Evolutionary conservation across 2,329 filamentous ascomycete genomes (phyloP).

Genomic region (Talaromyces marneffei): DNA sequence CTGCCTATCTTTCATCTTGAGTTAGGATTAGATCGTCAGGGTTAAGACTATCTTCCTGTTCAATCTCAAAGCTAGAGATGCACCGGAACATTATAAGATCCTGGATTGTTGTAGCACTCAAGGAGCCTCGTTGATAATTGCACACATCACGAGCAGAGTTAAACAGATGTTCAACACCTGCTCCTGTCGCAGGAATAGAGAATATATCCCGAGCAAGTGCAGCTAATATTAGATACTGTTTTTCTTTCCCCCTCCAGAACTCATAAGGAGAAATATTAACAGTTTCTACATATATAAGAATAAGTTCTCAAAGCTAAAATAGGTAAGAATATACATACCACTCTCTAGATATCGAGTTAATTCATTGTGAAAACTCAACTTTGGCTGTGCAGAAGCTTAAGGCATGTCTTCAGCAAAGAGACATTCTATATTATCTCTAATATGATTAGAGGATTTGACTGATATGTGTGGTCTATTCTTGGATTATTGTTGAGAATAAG

Average conservation of each 20-base stretch:
- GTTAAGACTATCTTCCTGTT: background rate
- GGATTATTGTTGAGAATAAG: background rate
- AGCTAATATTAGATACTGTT: slow-evolving; percentile 3
- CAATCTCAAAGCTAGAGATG: slow-evolving; percentile 6
- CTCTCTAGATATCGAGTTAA: slow-evolving; percentile 14
- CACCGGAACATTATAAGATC: slow-evolving; percentile 13
- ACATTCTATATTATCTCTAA: no score
- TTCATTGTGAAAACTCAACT: no score
- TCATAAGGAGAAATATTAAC: background rate
- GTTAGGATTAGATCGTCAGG: background rate
- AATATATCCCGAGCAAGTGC: slow-evolving; percentile 2
- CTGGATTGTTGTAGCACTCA: no score
- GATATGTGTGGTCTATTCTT: background rate
- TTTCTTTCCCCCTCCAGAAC: background rate
- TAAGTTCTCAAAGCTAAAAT: background rate
- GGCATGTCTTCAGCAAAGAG: no score
- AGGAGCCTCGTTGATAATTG: slow-evolving; percentile 12
- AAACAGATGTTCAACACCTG: slow-evolving; percentile 11
- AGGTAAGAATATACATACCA: background rate
- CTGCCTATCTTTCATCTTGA: background rate
- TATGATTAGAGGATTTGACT: no score
- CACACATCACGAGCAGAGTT: slow-evolving; percentile 12
- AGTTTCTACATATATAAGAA: slow-evolving; percentile 5
- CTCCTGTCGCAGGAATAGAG: slow-evolving; percentile 4
- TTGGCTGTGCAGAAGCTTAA: no score